Conservation (phyloP, 768 basidiomycete species). For the Tylopilus sp. region DNA sequence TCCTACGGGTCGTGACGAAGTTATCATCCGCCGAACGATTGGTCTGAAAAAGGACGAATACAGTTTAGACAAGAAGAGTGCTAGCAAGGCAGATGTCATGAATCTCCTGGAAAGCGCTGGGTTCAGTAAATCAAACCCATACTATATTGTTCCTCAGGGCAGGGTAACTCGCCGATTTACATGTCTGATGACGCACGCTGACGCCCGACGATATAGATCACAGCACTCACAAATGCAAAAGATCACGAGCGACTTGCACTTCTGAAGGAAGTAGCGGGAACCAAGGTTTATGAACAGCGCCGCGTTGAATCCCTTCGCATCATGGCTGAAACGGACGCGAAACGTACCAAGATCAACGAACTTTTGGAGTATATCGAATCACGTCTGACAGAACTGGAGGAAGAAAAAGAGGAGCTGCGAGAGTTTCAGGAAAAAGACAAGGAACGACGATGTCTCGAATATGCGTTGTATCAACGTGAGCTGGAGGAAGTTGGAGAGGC, state of each 20-base stretch:
- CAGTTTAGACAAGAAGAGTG: constrained; percentile 92
- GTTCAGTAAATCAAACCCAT: constrained; percentile 97
- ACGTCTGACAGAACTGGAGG: constrained; percentile 86
- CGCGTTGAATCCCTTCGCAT: constrained; percentile 90
- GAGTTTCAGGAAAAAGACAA: constrained; percentile 97
- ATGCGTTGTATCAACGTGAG: constrained; percentile 89
- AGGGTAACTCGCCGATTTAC: constrained; percentile 51
- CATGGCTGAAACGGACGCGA: constrained; percentile 95
- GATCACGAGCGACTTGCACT: constrained; percentile 90
- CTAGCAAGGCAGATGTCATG: constrained; percentile 96
- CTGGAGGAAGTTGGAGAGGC: constrained; percentile 84
- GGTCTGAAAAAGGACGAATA: constrained; percentile 99
- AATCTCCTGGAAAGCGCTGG: constrained; percentile 95
- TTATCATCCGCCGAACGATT: constrained; percentile 89
- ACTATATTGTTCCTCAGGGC: constrained; percentile 99
- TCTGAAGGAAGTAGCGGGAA: constrained; percentile 98
- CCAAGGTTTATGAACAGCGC: constrained; percentile 96
- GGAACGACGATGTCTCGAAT: constrained; percentile 90
- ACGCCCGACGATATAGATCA: constrained; percentile 57
- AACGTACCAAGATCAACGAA: constrained; percentile 88
- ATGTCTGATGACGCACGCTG: constrained; percentile 4
- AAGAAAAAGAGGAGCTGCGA: constrained; percentile 96
- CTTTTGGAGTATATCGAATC: constrained; percentile 89
- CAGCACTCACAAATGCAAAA: constrained; percentile 93
- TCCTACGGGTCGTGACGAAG: constrained; percentile 84